These are phyloP conservation scores for Phytomonas sp. DNA, from an alignment of 208 protist genomes.

Conservation along the genomic window DNA sequence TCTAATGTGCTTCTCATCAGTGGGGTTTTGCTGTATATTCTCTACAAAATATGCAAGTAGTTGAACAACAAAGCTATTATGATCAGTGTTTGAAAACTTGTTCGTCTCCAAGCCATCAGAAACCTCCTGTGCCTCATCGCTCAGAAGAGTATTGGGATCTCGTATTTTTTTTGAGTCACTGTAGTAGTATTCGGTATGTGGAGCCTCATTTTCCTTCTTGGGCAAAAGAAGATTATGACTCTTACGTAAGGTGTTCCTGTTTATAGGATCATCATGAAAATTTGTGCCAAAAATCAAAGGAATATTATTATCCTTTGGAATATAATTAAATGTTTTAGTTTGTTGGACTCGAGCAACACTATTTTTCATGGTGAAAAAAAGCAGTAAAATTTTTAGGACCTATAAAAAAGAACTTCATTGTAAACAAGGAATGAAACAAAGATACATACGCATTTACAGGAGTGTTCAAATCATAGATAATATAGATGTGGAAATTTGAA, in stretches of 20 bases:
- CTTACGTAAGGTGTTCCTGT: conserved; percentile 62
- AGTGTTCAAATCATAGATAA: conserved; percentile 12
- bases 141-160: neutral
- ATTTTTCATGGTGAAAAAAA: conserved; percentile 56
- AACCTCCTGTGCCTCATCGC: conserved; percentile 19
- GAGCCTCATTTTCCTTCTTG: conserved; percentile 42
- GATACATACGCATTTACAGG: neutral
- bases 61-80: conserved; percentile 64
- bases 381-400: conserved; percentile 10
- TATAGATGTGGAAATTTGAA: conserved; percentile 5
- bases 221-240: conserved; percentile 70
- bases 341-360: conserved; percentile 55
- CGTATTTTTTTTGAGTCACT: neutral
- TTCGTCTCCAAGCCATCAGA: conserved; percentile 71
- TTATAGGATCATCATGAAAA: conserved; percentile 89
- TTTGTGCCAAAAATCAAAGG: conserved; percentile 75
- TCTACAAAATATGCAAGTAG: conserved; percentile 79
- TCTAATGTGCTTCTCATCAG: conserved; percentile 53
- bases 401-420: conserved; percentile 11
- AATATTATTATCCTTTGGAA: conserved; percentile 58
- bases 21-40: conserved; percentile 40
- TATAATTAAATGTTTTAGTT: conserved; percentile 46
- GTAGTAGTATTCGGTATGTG: conserved; percentile 75
- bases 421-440: conserved; percentile 3
- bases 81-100: conserved; percentile 47